Base-by-base conservation (phyloP, 495 filamentous ascomycete genomes). In the Talaromyces nanjingensis region DNA sequence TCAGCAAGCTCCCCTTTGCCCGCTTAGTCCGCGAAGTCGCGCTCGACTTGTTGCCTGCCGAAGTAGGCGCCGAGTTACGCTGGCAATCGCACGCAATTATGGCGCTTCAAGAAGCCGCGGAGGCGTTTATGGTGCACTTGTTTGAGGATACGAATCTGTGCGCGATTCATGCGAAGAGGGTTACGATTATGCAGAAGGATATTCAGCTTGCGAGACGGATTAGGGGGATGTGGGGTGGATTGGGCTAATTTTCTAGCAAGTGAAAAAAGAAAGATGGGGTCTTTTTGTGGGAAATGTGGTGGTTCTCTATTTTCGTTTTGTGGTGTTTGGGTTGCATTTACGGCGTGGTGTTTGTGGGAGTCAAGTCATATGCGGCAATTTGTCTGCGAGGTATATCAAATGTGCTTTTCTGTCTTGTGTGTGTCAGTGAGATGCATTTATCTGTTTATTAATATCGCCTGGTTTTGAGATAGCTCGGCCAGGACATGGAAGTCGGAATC, bases 141-240 rank as follows among this genome's bases (percentile, higher is more conserved):
- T 98, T 98, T 74, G 92, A 97, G 73, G 93, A 98, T 72, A 90
- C 92, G 22, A 97, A 97, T 76, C 83, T 98, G 29, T 94, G 93
- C 76, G 93, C 93, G 18, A 89, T 98, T 31, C 93, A 98, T 72
- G 93, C 93, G 49, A 97, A 96, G 79, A 82, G 93, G 31, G 93
- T 98, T 6, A 98, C 93, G 1, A 96, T 98, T 67, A 96, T 96
- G 92, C 92, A 96, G 72, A 96, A 94, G 74, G 92, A 97, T 74
- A 93, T 97, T 53, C 92, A 96, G 72, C 81, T 97, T 57, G 92
- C 92, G 39, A 81, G 92, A 67, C 79, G 92, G 68, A 96, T 96
- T 79, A 83, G 92, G 29, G 86, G 86, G 1, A 84, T 80, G 27
- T 89, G 86, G 86, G 86, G 81, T 27, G 86, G 86, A 4, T 67